Conservation (phyloP, 2,329 filamentous ascomycete genomes). For the Microsporum canis region DNA sequence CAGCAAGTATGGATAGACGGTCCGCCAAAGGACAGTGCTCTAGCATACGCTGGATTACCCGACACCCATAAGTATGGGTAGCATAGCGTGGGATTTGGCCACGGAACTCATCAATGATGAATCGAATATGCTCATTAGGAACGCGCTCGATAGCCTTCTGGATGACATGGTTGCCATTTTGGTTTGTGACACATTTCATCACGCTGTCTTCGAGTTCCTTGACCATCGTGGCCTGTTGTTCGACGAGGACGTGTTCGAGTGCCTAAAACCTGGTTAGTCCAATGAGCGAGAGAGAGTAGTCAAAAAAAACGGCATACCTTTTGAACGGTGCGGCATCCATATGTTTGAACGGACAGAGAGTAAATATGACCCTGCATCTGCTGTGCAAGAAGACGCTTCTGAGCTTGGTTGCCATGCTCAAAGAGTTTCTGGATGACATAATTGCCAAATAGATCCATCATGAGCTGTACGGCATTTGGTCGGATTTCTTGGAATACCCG, state of each 20-base stretch:
- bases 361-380: constrained; percentile 81
- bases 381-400: constrained; percentile 76
- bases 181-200: constrained; percentile 65
- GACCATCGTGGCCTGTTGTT: constrained; percentile 76
- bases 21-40: constrained; percentile 67
- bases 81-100: constrained; percentile 64
- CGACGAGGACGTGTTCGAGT: constrained; percentile 78
- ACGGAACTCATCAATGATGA: constrained; percentile 71
- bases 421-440: constrained; percentile 98
- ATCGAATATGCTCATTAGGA: constrained; percentile 65
- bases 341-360: constrained; percentile 73
- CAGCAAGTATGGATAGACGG: constrained; percentile 59
- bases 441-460: constrained; percentile 95
- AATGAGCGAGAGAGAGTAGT: not conserved
- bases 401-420: constrained; percentile 84
- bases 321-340: constrained; percentile 90
- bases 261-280: constrained; percentile 43
- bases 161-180: constrained; percentile 93
- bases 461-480: constrained; percentile 71
- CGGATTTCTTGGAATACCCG: constrained; percentile 79
- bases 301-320: constrained; percentile 47
- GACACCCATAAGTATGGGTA: constrained; percentile 74
- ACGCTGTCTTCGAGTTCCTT: constrained; percentile 71
- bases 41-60: constrained; percentile 84
- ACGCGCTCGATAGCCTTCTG: constrained; percentile 83